Conservation (phyloP, 495 filamentous ascomycete genomes). For the Lasiosphaeria ovina region DNA sequence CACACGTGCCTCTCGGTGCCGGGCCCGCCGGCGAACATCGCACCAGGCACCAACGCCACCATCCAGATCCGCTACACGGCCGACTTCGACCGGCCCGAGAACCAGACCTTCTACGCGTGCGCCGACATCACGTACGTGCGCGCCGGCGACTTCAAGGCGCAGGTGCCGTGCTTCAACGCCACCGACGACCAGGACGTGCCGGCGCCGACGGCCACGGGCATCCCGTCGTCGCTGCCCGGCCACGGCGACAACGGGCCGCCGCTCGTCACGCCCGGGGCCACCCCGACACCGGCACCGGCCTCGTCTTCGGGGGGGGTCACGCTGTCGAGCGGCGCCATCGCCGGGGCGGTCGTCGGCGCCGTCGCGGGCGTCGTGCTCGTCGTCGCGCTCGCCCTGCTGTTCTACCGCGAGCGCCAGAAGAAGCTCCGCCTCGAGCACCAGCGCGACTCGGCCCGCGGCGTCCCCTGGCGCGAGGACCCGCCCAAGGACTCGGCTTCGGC, state of each 20-base stretch:
- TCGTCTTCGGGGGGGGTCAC: constrained; percentile 2
- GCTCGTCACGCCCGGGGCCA: constrained; percentile 2
- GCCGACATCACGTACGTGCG: constrained; percentile 49
- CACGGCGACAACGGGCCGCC: constrained; percentile 16
- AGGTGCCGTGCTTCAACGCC: constrained; percentile 50
- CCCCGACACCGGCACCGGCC: not conserved
- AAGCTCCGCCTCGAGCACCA: constrained; percentile 8
- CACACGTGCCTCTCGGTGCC: constrained; percentile 48
- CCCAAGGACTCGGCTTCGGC: constrained; percentile 6
- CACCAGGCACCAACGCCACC: constrained; percentile 46
- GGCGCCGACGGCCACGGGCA: constrained; percentile 14
- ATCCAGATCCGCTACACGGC: constrained; percentile 49
- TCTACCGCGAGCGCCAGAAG: not conserved
- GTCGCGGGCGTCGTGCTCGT: constrained; percentile 31
- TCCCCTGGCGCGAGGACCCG: constrained; percentile 19
- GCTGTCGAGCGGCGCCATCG: constrained; percentile 44
- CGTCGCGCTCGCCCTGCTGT: not conserved
- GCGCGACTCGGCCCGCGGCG: constrained; percentile 15
- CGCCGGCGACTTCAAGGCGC: constrained; percentile 30
- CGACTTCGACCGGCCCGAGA: constrained; percentile 44
- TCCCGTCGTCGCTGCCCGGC: constrained; percentile 12
- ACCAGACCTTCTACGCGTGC: constrained; percentile 52
- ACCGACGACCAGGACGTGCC: constrained; percentile 27
- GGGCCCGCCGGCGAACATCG: constrained; percentile 30
- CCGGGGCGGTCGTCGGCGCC: constrained; percentile 45